phyloP scores from a whole-genome alignment of 805 yeast species.

The Yarrowia deformans region DNA sequence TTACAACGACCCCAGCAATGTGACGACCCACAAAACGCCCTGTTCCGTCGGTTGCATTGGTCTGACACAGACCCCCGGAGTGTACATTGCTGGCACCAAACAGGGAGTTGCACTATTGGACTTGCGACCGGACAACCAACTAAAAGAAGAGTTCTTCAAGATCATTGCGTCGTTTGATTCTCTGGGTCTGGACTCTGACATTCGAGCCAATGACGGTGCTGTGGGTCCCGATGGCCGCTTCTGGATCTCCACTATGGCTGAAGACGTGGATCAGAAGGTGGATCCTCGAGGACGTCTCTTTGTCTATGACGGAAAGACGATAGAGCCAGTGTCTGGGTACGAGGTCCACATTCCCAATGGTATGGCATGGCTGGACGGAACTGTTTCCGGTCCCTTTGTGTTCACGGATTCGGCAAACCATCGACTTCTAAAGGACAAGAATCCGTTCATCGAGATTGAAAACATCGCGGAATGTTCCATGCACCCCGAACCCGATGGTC shows the following conservation, averaged over 20 bases:
- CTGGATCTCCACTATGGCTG: slow-evolving; percentile 79
- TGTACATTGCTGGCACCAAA: slow-evolving; percentile 27
- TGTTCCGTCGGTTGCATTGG: slow-evolving; percentile 34
- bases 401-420: slow-evolving; percentile 62
- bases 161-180: not conserved
- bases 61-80: slow-evolving; percentile 20
- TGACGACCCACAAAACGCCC: slow-evolving; percentile 1
- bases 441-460: slow-evolving; percentile 53
- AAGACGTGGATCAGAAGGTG: slow-evolving; percentile 39
- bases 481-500: slow-evolving; percentile 77
- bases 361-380: slow-evolving; percentile 59
- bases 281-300: slow-evolving; percentile 62
- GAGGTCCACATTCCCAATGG: slow-evolving; percentile 73
- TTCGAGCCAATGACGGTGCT: slow-evolving; percentile 82
- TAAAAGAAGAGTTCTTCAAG: not conserved
- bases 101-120: slow-evolving; percentile 23
- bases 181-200: slow-evolving; percentile 30
- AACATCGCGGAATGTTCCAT: slow-evolving; percentile 37
- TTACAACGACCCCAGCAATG: not conserved
- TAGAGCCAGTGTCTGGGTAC: slow-evolving; percentile 50
- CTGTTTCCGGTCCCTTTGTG: slow-evolving; percentile 51
- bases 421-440: slow-evolving; percentile 51
- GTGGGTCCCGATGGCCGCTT: slow-evolving; percentile 78
- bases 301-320: slow-evolving; percentile 50
- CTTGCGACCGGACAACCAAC: not conserved